phyloP scores from a whole-genome alignment of 1,284 basidiomycete species.

The Trichosporon coremiiforme region DNA sequence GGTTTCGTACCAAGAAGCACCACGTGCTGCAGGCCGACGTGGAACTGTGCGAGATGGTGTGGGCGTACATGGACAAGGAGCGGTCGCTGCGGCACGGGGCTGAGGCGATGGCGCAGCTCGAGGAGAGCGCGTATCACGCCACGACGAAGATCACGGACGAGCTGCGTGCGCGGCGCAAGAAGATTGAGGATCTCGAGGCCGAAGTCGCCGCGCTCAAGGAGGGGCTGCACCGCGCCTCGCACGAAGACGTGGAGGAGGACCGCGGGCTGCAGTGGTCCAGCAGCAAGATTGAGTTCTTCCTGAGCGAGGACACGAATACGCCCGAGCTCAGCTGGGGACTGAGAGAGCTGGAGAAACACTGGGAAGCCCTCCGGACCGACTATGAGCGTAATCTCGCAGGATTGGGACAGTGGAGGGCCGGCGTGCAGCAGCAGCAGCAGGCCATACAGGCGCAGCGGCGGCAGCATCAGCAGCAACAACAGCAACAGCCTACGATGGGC shows the following conservation, averaged over 20 bases:
- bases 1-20: slow-evolving; percentile 10
- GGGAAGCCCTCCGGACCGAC: slow-evolving; percentile 38
- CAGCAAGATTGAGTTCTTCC: slow-evolving; percentile 45
- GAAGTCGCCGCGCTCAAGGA: slow-evolving; percentile 29
- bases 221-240: slow-evolving; percentile 32
- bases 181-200: slow-evolving; percentile 32
- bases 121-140: slow-evolving; percentile 36
- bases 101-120: slow-evolving; percentile 43
- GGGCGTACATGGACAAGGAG: slow-evolving; percentile 42
- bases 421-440: background rate
- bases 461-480: background rate
- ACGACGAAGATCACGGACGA: slow-evolving; percentile 39
- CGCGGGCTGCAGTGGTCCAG: slow-evolving; percentile 34
- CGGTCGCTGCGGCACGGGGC: slow-evolving; percentile 38
- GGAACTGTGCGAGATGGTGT: slow-evolving; percentile 44
- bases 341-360: slow-evolving; percentile 42
- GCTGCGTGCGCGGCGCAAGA: slow-evolving; percentile 28
- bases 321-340: slow-evolving; percentile 44
- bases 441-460: background rate
- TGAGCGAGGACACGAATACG: slow-evolving; percentile 45
- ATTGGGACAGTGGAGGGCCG: background rate
- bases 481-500: background rate
- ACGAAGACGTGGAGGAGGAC: slow-evolving; percentile 38
- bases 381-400: slow-evolving; percentile 1
- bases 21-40: slow-evolving; percentile 47